A percentile compares a stretch with the other conserved stretches of the same genome.
Evolutionary conservation across 2,329 filamentous ascomycete species (phyloP).

Genomic region (Blumeriella jaapii): DNA sequence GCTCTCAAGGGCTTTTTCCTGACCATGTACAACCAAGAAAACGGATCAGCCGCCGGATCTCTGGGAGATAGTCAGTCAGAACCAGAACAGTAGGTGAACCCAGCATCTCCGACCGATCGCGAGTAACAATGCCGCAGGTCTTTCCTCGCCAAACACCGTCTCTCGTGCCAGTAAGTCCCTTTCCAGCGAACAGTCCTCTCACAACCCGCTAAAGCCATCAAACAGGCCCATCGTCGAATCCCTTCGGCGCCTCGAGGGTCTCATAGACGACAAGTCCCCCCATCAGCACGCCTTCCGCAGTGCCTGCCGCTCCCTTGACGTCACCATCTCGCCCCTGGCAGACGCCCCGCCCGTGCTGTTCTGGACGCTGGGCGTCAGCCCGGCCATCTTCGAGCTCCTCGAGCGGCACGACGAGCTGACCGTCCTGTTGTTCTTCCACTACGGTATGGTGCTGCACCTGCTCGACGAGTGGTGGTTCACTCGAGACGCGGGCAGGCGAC

Average conservation of each 20-base stretch:
- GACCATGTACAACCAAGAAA: slow-evolving; percentile 1
- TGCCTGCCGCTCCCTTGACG: background rate
- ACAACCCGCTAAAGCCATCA: no score
- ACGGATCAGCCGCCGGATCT: background rate
- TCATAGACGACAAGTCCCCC: no score
- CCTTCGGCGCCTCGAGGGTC: no score
- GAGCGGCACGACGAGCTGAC: slow-evolving; percentile 1
- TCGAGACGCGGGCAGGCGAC: background rate
- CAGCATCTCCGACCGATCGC: no score
- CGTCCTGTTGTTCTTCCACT: slow-evolving; percentile 1
- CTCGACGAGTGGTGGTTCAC: slow-evolving; percentile 4
- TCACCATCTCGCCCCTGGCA: background rate
- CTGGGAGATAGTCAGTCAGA: background rate
- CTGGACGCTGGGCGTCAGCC: background rate
- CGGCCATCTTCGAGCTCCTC: background rate
- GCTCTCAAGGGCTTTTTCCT: slow-evolving; percentile 3
- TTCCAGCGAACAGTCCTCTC: no score
- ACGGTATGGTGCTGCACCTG: slow-evolving; percentile 2
- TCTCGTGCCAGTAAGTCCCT: no score
- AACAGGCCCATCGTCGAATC: no score
- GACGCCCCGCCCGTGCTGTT: background rate
- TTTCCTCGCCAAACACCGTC: no score
- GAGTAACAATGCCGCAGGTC: no score
- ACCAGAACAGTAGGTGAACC: background rate
- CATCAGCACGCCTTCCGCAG: background rate